These are phyloP conservation scores for Obba rivulosa DNA, from an alignment of 768 basidiomycete species.

Conservation along the genomic window DNA sequence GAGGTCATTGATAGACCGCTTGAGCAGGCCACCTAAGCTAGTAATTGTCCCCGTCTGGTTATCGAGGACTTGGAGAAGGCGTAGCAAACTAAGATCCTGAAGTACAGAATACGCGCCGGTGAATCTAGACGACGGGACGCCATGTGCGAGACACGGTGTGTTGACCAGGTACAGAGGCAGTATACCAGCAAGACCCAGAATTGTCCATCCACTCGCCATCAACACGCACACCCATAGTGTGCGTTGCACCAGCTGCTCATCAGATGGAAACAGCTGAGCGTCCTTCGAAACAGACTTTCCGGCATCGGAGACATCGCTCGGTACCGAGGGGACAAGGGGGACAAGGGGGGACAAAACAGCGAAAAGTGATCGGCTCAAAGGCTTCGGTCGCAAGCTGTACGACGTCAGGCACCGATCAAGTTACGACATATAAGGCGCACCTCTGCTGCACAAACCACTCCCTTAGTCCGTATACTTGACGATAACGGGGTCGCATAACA, in stretches of 20 bases:
- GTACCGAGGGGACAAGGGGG: constrained; percentile 56
- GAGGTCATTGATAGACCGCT: neutral
- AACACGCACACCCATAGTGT: constrained; percentile 61
- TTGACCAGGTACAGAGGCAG: constrained; percentile 69
- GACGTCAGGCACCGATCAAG: constrained; percentile 10
- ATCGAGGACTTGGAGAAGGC: constrained; percentile 62
- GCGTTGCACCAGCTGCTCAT: constrained; percentile 71
- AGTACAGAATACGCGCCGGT: constrained; percentile 62
- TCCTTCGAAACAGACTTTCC: constrained; percentile 45
- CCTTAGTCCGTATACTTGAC: constrained; percentile 65
- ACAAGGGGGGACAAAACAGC: constrained; percentile 70
- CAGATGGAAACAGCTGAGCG: constrained; percentile 61
- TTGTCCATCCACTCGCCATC: constrained; percentile 59
- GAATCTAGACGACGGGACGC: constrained; percentile 37
- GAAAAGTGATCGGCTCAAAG: constrained; percentile 51
- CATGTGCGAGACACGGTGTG: constrained; percentile 61
- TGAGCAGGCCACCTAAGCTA: constrained; percentile 6
- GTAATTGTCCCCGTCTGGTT: constrained; percentile 18
- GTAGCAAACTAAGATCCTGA: constrained; percentile 71
- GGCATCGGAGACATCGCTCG: constrained; percentile 50
- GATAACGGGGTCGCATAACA: constrained; percentile 58
- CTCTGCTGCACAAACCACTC: constrained; percentile 74
- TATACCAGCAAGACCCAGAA: constrained; percentile 64
- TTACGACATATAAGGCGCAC: constrained; percentile 40
- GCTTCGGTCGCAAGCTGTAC: constrained; percentile 56